Evolutionary conservation across 208 protist genomes (phyloP), one percentile per base, ranked within the genome.

Genomic region (Wallacemonas sp.): DNA sequence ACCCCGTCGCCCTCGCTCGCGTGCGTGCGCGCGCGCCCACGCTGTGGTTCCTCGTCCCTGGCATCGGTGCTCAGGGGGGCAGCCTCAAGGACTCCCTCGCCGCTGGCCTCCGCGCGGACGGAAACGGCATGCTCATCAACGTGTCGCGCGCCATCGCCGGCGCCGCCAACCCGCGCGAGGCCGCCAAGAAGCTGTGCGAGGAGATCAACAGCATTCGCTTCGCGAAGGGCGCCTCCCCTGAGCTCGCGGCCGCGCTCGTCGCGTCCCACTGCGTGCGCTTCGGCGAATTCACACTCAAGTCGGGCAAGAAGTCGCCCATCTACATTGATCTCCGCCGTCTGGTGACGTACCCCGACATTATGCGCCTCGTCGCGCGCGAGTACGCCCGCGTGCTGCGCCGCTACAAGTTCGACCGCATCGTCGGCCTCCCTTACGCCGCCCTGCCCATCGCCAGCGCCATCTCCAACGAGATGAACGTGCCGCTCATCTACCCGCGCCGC

Each of bases 301-400:
- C 85, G 12, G 97, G 97, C 38, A 95, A 97, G 45, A 91, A 72
- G 29, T 98, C 95, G 33, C 96, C 96, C 25, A 97, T 99, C 61
- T 99, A 99, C 79, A 88, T 99, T 11, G 97, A 99, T 77, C 85
- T 99, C 7, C 84, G 97, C 52, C 89, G 94, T 25, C 77, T 97
- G 22, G 89, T 96, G 23, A 97, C 89, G 11, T 94, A 88, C 76
- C 93, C 96, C 22, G 57, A 26, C 18, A 87, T 97, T 45, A 78
- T 97, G 78, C 78, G 81, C 28, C 76, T 87, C 28, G 87, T 93
- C 25, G 90, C 90, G 20, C 79, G 82, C 50, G 82, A 89, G 74
- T 93, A 93, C 74, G 85, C 86, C 3, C 65, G 78, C 52, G 73
- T 92, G 42, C 72, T 92, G 67, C 77, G 83, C 23, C 45, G 65